Percentiles rank a stretch among this genome's conserved stretches.
phyloP scores from a whole-genome alignment of 768 basidiomycete species.

The Xerocomus spinulosus region DNA sequence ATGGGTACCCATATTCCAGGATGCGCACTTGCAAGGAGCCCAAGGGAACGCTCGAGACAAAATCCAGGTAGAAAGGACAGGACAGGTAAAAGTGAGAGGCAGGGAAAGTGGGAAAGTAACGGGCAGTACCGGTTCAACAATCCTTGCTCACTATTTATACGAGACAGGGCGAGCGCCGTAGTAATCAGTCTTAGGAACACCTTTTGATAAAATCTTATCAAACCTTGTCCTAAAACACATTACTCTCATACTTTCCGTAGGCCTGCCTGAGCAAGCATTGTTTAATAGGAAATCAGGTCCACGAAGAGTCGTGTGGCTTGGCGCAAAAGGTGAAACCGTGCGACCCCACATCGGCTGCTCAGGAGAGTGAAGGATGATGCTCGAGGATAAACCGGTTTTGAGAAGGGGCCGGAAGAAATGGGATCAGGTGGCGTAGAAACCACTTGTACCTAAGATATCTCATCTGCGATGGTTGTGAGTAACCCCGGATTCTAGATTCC shows the following conservation, averaged over 20 bases:
- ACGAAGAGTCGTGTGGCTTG: neutral
- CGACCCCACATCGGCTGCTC: neutral
- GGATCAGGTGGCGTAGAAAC: neutral
- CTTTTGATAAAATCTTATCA: neutral
- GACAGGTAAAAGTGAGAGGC: no score
- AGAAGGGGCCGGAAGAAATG: neutral
- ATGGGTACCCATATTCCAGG: neutral
- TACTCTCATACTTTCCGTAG: neutral
- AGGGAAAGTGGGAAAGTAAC: neutral
- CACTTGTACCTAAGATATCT: neutral
- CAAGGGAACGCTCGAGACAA: neutral
- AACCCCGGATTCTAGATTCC: no score
- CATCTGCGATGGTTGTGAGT: no score
- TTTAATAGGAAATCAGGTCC: no score
- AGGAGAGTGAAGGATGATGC: neutral
- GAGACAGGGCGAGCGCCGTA: neutral
- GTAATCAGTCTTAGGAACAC: neutral
- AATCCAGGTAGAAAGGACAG: neutral
- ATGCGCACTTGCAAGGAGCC: neutral
- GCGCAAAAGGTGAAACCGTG: neutral
- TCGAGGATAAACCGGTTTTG: neutral
- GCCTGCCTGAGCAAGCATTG: no score
- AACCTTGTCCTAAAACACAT: neutral
- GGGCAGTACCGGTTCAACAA: neutral
- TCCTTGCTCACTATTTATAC: neutral